phyloP scores from a whole-genome alignment of 2,329 filamentous ascomycete species.

The Onygenales sp. region DNA sequence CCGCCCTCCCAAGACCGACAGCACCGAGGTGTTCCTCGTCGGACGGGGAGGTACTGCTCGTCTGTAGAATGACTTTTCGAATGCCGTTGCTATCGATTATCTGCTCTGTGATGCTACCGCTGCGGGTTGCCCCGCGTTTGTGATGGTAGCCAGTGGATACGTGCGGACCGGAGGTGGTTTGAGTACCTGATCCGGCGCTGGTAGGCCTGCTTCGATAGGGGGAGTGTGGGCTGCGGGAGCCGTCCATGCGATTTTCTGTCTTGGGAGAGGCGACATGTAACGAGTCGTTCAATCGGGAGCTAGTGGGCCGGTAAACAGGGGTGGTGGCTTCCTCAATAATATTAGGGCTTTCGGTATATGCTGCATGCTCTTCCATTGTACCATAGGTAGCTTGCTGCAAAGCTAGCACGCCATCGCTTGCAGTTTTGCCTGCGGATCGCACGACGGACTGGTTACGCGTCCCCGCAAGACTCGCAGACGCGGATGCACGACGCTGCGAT shows the following conservation, averaged over 20 bases:
- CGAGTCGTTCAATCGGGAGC: neutral
- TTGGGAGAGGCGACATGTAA: neutral
- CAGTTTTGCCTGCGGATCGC: conserved; percentile 44
- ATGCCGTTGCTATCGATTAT: conserved; percentile 65
- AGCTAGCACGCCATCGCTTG: conserved; percentile 57
- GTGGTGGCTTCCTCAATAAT: conserved; percentile 10
- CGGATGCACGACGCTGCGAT: conserved; percentile 17
- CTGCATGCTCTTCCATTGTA: conserved; percentile 25
- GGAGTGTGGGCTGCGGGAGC: neutral
- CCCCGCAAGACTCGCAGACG: conserved; percentile 34
- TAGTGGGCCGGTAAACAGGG: neutral
- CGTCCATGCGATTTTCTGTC: neutral
- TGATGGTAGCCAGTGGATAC: conserved; percentile 13
- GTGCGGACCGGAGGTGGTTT: conserved; percentile 7
- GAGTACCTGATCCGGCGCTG: conserved; percentile 4
- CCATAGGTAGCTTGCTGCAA: conserved; percentile 48
- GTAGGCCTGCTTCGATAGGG: neutral
- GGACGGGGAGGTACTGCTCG: conserved; percentile 43
- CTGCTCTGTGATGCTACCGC: conserved; percentile 71
- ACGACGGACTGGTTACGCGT: conserved; percentile 47
- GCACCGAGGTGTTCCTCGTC: conserved; percentile 2
- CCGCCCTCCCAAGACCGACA: conserved; percentile 7
- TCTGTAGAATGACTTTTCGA: conserved; percentile 66
- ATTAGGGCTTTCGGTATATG: conserved; percentile 9
- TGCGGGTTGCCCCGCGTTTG: conserved; percentile 47